Base-by-base conservation (phyloP, 202 grass and related monocot species). In the Dendrocalamus latiflorus region DNA sequence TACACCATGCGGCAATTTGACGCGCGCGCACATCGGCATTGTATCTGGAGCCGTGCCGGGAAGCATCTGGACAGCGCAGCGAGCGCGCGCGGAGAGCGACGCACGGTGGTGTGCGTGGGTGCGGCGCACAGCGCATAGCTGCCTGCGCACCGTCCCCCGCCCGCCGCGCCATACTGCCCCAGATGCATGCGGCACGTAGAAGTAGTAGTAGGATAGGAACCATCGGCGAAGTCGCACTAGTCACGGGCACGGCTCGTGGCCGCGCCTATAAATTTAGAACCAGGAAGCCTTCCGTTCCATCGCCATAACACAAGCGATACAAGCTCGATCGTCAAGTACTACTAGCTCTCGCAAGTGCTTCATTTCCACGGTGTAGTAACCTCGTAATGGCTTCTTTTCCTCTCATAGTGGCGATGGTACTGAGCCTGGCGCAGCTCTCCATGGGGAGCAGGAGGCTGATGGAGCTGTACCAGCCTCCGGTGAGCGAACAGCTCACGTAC, bases 401-500 rank as follows among this genome's bases (percentile, higher is more conserved):
- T 9, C 41, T 90, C 34, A 6, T 86, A 30, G 20, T 17, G 22
- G 39, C 36, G 13, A 8, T 83, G 53, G 51, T 75, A 4, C 70
- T 90, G 37, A 80, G n/a, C 84, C 37, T 86, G 69, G 74, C 80
- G 26, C 54, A 75, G 28, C 75, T 80, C 79, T 75, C 74, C 1
- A 41, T 1, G 2, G 88, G 88, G 22, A 85, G 85, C 44, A 92
- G 94, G 58, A 90, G 75, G 65, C 86, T 92, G 25, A 76, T 73
- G 53, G 76, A 89, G 44, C 65, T 97, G 83, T 91, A 93, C 79
- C 48, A 66, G 11, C 83, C 89, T 5, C 50, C 78, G 17, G 45
- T 12, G 43, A 90, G 84, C 50, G 77, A 97, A n/a, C 94, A 84
- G 76, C 88, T 92, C 43, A 86, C 66, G 9, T 90, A 93, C 88